Evolutionary conservation across 2,329 filamentous ascomycete species (phyloP).

Genomic region (Cercospora zeina): DNA sequence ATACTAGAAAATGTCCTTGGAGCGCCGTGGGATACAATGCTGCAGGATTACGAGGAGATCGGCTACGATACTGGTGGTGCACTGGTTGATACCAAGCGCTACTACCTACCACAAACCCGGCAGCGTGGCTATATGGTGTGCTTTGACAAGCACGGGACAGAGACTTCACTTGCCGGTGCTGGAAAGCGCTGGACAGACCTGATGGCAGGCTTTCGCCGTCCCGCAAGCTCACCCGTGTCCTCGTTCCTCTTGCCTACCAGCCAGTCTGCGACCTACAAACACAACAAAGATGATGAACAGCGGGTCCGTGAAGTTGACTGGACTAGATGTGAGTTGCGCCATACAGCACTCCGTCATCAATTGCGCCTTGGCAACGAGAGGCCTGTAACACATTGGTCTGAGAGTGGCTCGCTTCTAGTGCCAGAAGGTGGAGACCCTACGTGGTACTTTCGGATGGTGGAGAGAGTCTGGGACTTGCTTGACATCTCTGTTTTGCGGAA

Average conservation of each 20-base stretch:
- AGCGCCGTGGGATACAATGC: slow-evolving; percentile 59
- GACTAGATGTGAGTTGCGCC: slow-evolving; percentile 60
- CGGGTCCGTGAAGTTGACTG: slow-evolving; percentile 49
- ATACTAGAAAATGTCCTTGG: slow-evolving; percentile 70
- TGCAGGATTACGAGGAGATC: slow-evolving; percentile 48
- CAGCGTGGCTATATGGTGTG: slow-evolving; percentile 51
- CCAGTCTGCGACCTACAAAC: slow-evolving; percentile 41
- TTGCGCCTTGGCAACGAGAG: slow-evolving; percentile 55
- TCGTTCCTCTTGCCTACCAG: slow-evolving; percentile 61
- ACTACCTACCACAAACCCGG: slow-evolving; percentile 65
- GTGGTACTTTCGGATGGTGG: slow-evolving; percentile 55
- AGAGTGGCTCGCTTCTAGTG: slow-evolving; percentile 54
- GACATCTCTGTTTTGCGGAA: slow-evolving; percentile 59
- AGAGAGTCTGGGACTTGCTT: slow-evolving; percentile 65
- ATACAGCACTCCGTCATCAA: slow-evolving; percentile 56
- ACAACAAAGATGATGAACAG: slow-evolving; percentile 24
- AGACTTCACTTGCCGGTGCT: background rate
- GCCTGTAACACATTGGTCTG: slow-evolving; percentile 62
- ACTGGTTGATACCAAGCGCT: slow-evolving; percentile 67
- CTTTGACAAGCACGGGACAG: slow-evolving; percentile 38
- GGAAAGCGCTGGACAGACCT: slow-evolving; percentile 46
- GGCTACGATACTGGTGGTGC: slow-evolving; percentile 57
- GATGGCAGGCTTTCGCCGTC: slow-evolving; percentile 54
- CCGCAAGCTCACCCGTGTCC: slow-evolving; percentile 62
- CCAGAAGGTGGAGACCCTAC: slow-evolving; percentile 58